Evolutionary conservation across 2,329 filamentous ascomycete genomes (phyloP).

Genomic region (Cladosporium colombiae): DNA sequence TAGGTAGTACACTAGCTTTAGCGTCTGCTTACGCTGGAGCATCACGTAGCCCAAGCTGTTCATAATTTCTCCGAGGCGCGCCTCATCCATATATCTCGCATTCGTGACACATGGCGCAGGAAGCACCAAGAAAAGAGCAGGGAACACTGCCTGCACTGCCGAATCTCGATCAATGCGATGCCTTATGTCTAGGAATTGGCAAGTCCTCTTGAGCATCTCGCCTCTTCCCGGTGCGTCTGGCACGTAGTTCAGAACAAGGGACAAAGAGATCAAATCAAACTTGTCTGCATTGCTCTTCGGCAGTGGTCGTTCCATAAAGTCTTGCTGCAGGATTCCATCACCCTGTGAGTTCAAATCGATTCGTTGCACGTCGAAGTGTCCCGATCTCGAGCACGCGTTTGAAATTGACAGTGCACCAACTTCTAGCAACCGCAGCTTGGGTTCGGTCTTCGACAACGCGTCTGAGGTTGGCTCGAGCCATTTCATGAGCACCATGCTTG

Average conservation of each 20-base stretch:
- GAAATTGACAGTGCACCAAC: conserved; percentile 81
- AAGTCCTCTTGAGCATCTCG: conserved; percentile 78
- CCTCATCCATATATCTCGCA: conserved; percentile 82
- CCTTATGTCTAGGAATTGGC: conserved; percentile 63
- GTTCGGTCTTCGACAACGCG: conserved; percentile 1
- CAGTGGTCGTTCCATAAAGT: conserved; percentile 87
- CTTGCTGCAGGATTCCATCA: conserved; percentile 77
- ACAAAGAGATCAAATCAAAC: conserved; percentile 90
- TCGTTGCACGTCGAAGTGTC: conserved; percentile 70
- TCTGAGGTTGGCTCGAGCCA: conserved; percentile 49
- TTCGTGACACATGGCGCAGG: conserved; percentile 87
- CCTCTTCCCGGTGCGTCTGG: conserved; percentile 74
- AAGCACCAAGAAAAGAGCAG: conserved; percentile 82
- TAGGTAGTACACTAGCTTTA: conserved; percentile 87
- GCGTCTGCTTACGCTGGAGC: conserved; percentile 68
- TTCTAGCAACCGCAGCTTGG: conserved; percentile 70
- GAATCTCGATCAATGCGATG: conserved; percentile 24
- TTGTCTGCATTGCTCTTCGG: conserved; percentile 54
- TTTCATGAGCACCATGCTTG: conserved; percentile 59
- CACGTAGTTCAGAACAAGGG: conserved; percentile 91
- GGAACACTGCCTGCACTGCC: conserved; percentile 47
- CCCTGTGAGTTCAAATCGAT: conserved; percentile 92
- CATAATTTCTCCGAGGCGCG: conserved; percentile 72
- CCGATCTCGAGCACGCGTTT: conserved; percentile 79
- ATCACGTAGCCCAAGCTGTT: conserved; percentile 69